Percentiles rank a stretch among this genome's conserved stretches.
phyloP scores from a whole-genome alignment of 371 early-diverging fungal species.

The Mucor irregularis region DNA sequence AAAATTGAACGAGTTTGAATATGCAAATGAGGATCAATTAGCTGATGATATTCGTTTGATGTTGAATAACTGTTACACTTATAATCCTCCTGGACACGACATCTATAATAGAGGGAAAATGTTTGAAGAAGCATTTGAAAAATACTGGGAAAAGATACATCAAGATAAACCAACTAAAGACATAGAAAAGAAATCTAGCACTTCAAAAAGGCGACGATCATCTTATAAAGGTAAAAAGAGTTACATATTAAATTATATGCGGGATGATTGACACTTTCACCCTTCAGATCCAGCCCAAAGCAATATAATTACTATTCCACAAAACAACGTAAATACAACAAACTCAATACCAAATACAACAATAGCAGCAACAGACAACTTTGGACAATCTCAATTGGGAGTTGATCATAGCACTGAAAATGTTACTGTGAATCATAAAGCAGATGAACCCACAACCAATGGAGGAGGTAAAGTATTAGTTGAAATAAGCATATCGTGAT shows the following conservation, averaged over 20 bases:
- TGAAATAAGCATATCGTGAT: too few species aligned
- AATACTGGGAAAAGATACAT: conserved; percentile 67
- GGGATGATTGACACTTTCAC: too few species aligned
- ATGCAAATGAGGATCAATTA: conserved; percentile 48
- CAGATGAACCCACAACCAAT: too few species aligned
- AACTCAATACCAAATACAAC: background rate
- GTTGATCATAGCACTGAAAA: too few species aligned
- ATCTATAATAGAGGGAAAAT: conserved; percentile 64
- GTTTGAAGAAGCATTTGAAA: conserved; percentile 55
- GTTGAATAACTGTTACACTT: conserved; percentile 90
- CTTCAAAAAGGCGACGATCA: conserved; percentile 4
- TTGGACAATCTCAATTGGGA: background rate
- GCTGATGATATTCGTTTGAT: conserved; percentile 65
- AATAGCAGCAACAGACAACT: background rate
- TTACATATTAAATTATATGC: background rate
- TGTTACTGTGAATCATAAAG: background rate
- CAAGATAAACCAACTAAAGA: background rate
- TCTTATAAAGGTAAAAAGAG: conserved; percentile 3
- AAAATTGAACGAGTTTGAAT: conserved; percentile 65
- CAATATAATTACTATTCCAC: background rate
- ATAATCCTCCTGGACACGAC: conserved; percentile 78
- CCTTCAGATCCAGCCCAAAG: too few species aligned
- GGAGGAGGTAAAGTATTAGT: too few species aligned
- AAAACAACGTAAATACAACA: background rate
- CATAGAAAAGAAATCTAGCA: conserved; percentile 9